Base-by-base conservation (phyloP, 1,284 basidiomycete genomes). In the Takashimella koratensis region DNA sequence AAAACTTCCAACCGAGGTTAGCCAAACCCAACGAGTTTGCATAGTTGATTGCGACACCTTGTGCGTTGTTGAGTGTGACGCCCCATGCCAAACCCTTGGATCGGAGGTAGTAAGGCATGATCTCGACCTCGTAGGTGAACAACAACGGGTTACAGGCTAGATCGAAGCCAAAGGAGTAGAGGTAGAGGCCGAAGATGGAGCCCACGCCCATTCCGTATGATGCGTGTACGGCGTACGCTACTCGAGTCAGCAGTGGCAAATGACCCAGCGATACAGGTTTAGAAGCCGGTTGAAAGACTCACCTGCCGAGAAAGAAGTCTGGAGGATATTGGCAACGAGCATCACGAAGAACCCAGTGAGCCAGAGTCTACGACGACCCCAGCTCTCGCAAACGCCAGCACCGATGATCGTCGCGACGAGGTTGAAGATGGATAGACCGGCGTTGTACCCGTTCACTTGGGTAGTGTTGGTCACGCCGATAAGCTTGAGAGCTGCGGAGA, bases 341-440 rank as follows among this genome's bases (percentile, higher is more conserved):
- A 70, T 67, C 2, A 67, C 66, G 10, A 45, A 50, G 11, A 57
- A 65, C 5, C 62, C 64, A 46, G 54, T 60, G 40, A 71, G 58
- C 60, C 61, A 70, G 19, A 71, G 45, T 27, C 47, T 39, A 10
- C 67, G 51, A 16, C 63, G 57, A 13, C 66, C 65, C 12, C 58
- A 36, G 3, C 59, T 50, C 43, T 67, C 60, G 19, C 54, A 53
- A 19, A 58, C 43, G 12, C 58, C 59, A 1, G 59, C 59, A 19
- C 54, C 60, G 5, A 50, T 40, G 19, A 62, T 45, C 6, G 62
- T 47, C 2, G 50, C 20, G 45, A 66, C 25, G 47, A 62, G 53
- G 52, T 62, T 57, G 43, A 46, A 63, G 27, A 68, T 53, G 44
- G 62, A 58, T 4, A 66, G 56, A 19, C 49, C 50, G 16, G 45